Evolutionary conservation across 1,139 yeast genomes (phyloP).

Genomic region (Geotrichum cucujoidarum): DNA sequence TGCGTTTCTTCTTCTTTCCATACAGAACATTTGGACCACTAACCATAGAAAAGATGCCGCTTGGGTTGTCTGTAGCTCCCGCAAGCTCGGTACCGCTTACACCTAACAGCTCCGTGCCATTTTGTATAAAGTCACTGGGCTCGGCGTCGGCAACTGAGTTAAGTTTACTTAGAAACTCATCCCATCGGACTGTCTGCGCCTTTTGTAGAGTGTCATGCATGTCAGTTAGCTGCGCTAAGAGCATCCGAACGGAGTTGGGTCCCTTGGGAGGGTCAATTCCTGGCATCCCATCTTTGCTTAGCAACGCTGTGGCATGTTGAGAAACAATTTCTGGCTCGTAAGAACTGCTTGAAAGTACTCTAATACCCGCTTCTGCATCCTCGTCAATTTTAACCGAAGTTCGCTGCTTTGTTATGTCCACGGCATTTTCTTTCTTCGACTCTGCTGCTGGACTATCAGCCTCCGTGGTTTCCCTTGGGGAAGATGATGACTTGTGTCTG

Average conservation of each 20-base stretch:
- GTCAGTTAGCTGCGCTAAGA: constrained; percentile 35
- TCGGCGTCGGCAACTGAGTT: constrained; percentile 20
- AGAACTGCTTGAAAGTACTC: constrained; percentile 2
- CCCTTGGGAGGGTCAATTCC: constrained; percentile 3
- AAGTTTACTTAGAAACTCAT: constrained; percentile 34
- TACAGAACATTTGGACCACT: background rate
- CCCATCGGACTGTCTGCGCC: constrained; percentile 36
- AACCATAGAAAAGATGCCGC: constrained; percentile 10
- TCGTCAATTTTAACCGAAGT: constrained; percentile 11
- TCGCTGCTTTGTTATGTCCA: background rate
- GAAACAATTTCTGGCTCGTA: constrained; percentile 15
- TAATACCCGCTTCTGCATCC: constrained; percentile 5
- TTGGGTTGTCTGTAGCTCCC: constrained; percentile 3
- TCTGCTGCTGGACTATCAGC: background rate
- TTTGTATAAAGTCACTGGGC: constrained; percentile 24
- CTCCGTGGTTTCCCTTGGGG: background rate
- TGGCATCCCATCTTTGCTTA: background rate
- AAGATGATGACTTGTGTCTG: constrained; percentile 15
- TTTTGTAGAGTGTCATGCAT: constrained; percentile 34
- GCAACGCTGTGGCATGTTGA: constrained; percentile 16
- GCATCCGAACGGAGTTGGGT: constrained; percentile 30
- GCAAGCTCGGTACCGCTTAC: constrained; percentile 36
- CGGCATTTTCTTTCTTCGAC: background rate
- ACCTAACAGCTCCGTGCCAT: constrained; percentile 41
- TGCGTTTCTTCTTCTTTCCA: constrained; percentile 22